Percentiles rank a stretch among this genome's conserved stretches.
These are phyloP conservation scores for Tuber magnatum DNA, from an alignment of 495 filamentous ascomycete genomes.

Conservation along the genomic window DNA sequence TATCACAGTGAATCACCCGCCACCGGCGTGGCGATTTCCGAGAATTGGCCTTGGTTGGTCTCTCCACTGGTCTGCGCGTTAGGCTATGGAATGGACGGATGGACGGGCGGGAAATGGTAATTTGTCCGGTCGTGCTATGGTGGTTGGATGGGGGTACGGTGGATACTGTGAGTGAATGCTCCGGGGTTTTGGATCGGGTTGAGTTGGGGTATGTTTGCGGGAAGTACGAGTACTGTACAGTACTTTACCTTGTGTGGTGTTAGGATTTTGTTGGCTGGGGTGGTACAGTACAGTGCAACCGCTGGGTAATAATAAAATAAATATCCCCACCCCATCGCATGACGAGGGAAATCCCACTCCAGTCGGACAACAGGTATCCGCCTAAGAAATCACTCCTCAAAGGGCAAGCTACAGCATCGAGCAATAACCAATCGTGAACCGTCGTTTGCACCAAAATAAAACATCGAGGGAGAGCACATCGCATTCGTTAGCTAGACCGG, in stretches of 20 bases:
- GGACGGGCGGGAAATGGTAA: too few relatives aligned
- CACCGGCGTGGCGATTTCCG: background rate
- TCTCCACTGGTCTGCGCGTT: background rate
- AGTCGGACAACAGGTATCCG: background rate
- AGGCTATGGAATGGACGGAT: background rate
- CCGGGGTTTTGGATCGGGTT: background rate
- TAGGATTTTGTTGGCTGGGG: background rate
- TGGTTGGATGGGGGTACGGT: background rate
- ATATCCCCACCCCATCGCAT: background rate
- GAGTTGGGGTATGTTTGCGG: background rate
- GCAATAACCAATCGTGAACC: background rate
- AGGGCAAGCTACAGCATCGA: background rate
- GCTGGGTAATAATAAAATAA: too few relatives aligned
- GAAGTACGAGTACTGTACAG: too few relatives aligned
- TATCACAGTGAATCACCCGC: background rate
- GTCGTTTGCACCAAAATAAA: background rate
- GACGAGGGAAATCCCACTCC: background rate
- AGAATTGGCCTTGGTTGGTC: background rate
- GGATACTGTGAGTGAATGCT: background rate
- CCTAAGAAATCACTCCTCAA: background rate
- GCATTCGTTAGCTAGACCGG: background rate
- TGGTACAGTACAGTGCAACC: too few relatives aligned
- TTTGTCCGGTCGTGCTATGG: too few relatives aligned
- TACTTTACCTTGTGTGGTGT: too few relatives aligned
- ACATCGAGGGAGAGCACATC: background rate